phyloP scores from a whole-genome alignment of 1,284 basidiomycete genomes.

The Agroathelia rolfsii region DNA sequence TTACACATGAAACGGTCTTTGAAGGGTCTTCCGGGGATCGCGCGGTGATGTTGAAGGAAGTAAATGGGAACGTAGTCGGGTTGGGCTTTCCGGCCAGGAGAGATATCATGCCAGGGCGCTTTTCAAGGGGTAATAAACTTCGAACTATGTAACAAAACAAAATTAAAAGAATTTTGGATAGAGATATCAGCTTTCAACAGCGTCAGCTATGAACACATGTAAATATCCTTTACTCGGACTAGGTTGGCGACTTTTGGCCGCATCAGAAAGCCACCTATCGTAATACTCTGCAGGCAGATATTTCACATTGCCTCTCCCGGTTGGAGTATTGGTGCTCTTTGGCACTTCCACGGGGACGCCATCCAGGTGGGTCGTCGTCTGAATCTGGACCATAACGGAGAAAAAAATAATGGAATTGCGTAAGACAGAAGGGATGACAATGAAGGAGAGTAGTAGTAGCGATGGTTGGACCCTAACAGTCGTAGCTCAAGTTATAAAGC shows the following conservation, averaged over 20 bases:
- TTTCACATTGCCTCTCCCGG: no score
- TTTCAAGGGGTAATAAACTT: constrained; percentile 68
- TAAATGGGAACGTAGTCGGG: constrained; percentile 83
- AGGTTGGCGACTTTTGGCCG: constrained; percentile 47
- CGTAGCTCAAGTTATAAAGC: no score
- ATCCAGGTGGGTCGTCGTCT: no score
- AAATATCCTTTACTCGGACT: constrained; percentile 43
- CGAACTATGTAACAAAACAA: constrained; percentile 29
- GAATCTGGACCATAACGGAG: no score
- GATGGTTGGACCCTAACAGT: no score
- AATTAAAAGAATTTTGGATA: constrained; percentile 6
- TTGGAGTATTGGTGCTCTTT: no score
- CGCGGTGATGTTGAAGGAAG: constrained; percentile 49
- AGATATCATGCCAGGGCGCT: constrained; percentile 72
- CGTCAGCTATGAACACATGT: constrained; percentile 4
- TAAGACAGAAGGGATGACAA: no score
- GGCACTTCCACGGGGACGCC: no score
- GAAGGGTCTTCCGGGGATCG: constrained; percentile 36
- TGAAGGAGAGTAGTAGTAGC: no score
- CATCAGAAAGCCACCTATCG: constrained; percentile 41
- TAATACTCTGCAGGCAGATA: constrained; percentile 43
- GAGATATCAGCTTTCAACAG: no score
- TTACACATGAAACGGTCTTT: constrained; percentile 35
- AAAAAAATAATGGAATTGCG: no score
- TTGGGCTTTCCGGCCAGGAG: constrained; percentile 87